Conservation (phyloP, 2,329 filamentous ascomycete genomes). For the Trichoderma sp. region DNA sequence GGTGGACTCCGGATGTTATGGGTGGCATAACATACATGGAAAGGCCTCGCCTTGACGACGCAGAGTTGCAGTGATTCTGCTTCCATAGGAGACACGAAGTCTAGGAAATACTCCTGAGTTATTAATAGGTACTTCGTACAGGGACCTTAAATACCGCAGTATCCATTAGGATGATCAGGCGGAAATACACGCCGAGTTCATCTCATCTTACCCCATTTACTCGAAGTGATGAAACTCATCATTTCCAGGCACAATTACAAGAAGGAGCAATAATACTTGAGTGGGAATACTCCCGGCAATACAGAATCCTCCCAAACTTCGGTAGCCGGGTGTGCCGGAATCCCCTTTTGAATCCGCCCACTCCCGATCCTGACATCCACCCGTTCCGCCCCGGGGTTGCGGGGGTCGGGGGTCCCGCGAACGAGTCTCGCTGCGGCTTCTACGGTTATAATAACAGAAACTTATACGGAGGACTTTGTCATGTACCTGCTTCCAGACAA, state of each 20-base stretch:
- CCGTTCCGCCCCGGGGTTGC: slow-evolving; percentile 8
- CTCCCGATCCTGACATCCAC: slow-evolving; percentile 5
- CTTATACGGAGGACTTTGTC: not conserved
- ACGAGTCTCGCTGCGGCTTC: not conserved
- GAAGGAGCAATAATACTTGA: not conserved
- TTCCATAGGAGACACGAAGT: not conserved
- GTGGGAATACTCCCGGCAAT: not conserved
- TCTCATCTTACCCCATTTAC: not conserved
- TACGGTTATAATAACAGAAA: not conserved
- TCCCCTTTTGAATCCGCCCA: not conserved
- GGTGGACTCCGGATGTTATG: not conserved
- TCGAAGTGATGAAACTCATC: not conserved
- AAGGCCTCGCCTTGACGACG: not conserved
- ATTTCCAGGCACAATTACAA: not conserved
- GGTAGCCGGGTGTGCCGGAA: slow-evolving; percentile 6
- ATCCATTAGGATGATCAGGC: not conserved
- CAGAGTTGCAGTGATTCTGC: not conserved
- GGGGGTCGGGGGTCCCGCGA: not conserved
- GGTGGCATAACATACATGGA: not conserved
- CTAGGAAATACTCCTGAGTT: not conserved
- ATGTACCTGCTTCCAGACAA: not conserved
- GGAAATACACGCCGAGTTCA: not conserved
- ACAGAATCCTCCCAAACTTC: not conserved
- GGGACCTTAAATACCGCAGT: not conserved
- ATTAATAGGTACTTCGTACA: not conserved